Base-by-base conservation (phyloP, 768 basidiomycete genomes). In the Boletus reticuloceps region DNA sequence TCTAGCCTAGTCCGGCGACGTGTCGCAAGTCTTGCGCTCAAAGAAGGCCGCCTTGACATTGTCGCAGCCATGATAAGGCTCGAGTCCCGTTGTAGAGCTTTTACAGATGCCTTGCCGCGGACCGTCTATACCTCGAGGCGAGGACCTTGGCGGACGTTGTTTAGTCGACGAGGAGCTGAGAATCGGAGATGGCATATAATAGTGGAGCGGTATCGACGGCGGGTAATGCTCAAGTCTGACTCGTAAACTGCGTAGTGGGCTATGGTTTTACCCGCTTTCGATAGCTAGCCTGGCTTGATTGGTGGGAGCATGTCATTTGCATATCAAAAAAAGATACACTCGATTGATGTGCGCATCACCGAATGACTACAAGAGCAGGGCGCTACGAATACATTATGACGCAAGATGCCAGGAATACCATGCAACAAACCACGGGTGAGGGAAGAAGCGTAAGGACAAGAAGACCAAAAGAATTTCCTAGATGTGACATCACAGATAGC, bases 21-120 rank as follows among this genome's bases (percentile, higher is more conserved):
- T 40, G 68, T 90, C 50, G 78, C 78, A 6, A 70, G 68, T 40
- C 73, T 87, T 45, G 88, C 86, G 31, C 63, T 86, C 51, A 87
- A 85, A 67, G 82, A 90, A 72, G 81, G 85, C 16, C 79, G 84
- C 43, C 68, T 74, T 57, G 82, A 83, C 62, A 79, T 87, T 54
- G 70, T 66, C 38, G 58, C 50, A 20, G 51, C 58, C 29, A 70
- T 73, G 56, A 46, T 67, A 25, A 58, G 42, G 55, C 48, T 54
- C 44, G 62, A 69, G 39, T 16, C 46, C 36, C 51, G 64, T 19
- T 32, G 51, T 40, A 58, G 54, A 44, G 49, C 50, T 36, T 32
- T 41, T 13, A 41, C 55, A 25, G 49, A 55, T 38, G 5, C 51
- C 17, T 49, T 42, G 13, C 50, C 58, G 32, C 63, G 59, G 42